Evolutionary conservation across 371 early-diverging fungal genomes (phyloP).

Genomic region (Zancudomyces culisetae): DNA sequence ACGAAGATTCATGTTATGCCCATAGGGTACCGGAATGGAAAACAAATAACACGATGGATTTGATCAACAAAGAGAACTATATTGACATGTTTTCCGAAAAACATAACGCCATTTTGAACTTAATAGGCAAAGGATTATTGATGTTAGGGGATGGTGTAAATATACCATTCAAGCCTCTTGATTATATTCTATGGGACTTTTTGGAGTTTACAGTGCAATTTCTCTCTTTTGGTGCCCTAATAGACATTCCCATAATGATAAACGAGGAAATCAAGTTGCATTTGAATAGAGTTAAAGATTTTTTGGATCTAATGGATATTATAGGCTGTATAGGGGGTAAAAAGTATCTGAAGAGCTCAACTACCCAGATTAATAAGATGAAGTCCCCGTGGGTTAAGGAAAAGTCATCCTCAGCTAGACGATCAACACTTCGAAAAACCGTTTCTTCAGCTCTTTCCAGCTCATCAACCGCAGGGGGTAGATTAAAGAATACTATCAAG

Average conservation of each 20-base stretch:
- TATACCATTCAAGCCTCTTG: slow-evolving; percentile 1
- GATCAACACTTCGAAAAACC: too few species aligned
- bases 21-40: neutral
- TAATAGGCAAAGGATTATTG: neutral
- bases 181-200: slow-evolving; percentile 1
- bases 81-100: neutral
- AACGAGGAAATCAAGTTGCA: slow-evolving; percentile 1
- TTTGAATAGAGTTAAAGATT: neutral
- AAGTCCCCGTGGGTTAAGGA: too few species aligned
- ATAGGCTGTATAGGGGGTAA: too few species aligned
- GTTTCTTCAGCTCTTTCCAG: too few species aligned
- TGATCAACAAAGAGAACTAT: neutral
- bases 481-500: too few species aligned
- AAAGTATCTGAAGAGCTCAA: too few species aligned
- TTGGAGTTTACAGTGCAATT: neutral
- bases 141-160: slow-evolving; percentile 1
- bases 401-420: too few species aligned
- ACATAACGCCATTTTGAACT: neutral
- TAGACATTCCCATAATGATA: neutral
- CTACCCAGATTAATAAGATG: too few species aligned
- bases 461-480: too few species aligned
- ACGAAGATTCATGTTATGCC: neutral
- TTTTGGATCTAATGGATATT: neutral
- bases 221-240: neutral
- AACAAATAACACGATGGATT: neutral